Percentiles rank a stretch among this genome's conserved stretches.
These are phyloP conservation scores for Plasmodium fragile DNA, from an alignment of 169 alveolate genomes.

Conservation along the genomic window DNA sequence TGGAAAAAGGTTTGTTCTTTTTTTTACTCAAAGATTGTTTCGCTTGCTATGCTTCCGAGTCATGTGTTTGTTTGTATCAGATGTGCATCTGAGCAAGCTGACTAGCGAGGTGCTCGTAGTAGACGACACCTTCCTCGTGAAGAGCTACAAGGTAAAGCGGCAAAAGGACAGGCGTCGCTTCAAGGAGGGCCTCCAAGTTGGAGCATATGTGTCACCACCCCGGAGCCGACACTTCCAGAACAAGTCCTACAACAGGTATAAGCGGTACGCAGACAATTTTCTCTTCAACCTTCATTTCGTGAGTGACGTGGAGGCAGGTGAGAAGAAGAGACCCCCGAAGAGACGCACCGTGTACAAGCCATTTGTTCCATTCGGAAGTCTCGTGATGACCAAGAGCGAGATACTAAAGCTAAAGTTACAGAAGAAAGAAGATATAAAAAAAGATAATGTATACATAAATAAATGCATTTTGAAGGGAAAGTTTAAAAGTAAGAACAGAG, in stretches of 20 bases:
- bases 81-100: constrained; percentile 37
- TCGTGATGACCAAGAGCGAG: constrained; percentile 63
- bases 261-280: constrained; percentile 46
- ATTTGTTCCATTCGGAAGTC: constrained; percentile 64
- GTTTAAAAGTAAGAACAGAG: constrained; percentile 4
- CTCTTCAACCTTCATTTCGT: constrained; percentile 21
- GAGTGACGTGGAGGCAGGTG: background rate
- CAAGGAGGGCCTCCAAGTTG: background rate
- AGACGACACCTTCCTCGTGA: constrained; percentile 25
- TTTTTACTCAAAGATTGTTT: constrained; percentile 58
- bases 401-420: constrained; percentile 1
- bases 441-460: constrained; percentile 30
- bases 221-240: background rate
- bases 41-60: constrained; percentile 58
- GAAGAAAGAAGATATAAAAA: constrained; percentile 9
- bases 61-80: constrained; percentile 28
- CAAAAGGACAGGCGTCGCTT: background rate
- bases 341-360: constrained; percentile 37
- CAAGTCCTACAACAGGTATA: constrained; percentile 59
- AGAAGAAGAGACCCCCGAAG: background rate
- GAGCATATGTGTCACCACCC: background rate
- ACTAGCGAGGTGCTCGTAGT: constrained; percentile 57
- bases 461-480: constrained; percentile 28
- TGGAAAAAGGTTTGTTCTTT: constrained; percentile 40
- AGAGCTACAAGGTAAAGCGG: background rate